Base-by-base conservation (phyloP, 2,329 filamentous ascomycete species). In the Calonectria hongkongensis region DNA sequence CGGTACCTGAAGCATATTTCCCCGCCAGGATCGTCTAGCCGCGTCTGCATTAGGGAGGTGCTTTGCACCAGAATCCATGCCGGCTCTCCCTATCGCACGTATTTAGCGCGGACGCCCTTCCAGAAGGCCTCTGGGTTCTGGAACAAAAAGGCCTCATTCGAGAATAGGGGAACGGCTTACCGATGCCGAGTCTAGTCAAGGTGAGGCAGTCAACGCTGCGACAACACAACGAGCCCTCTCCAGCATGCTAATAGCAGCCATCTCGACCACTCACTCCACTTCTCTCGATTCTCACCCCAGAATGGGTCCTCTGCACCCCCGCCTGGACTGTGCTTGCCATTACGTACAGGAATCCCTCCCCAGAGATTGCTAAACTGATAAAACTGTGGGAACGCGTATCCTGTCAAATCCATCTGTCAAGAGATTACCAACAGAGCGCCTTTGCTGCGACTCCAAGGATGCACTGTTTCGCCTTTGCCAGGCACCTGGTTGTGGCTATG, bases 281-380 rank as follows among this genome's bases (percentile, higher is more conserved):
- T 33, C 65, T 56, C 25, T 69, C 45, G 43, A 60, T 39, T 21
- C 64, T 73, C 21, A 47, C 47, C 50, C 30, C 54, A 30, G 43
- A 62, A 39, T 50, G 28, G 30, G 16, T 43, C 54, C 68, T 65
- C 45, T 56, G 51, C 60, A 41, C 39, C 66, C 69, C 70, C 70
- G 70, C 70, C 62, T 48, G 66, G 66, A 64, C 54, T 51, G 63
- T 62, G 58, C 64, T 51, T 63, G 65, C 48, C 50, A 72, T 72
- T 72, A 72, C 70, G 70, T 72, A 72, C 70, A 51, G 70, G n/a
- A 65, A 72, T 60, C 47, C 30, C 48, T 56, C 47, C 67, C 65
- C 65, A 58, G 65, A 66, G 48, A 56, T 63, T 36, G 45, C 47
- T 45, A 50, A 50, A 41, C 25, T 36, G 54, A 60, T 60, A 41